Conservation (phyloP, 306 rosid species). For the Trifolium dubium region DNA sequence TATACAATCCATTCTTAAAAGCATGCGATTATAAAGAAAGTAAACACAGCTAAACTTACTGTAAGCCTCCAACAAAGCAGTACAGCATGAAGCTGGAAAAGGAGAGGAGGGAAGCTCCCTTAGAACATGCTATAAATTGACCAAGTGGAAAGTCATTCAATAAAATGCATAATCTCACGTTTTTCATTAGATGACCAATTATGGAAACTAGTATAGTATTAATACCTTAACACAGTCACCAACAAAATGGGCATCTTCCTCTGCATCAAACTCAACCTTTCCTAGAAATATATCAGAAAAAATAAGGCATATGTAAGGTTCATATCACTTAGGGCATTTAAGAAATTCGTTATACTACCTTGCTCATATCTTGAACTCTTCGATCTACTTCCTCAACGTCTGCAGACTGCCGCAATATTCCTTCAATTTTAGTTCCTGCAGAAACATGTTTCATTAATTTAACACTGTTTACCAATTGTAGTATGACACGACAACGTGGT, state of each 20-base stretch:
- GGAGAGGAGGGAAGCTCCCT: slow-evolving; percentile 99
- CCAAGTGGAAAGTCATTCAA: slow-evolving; percentile 13
- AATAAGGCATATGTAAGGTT: slow-evolving; percentile 35
- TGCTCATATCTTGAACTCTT: slow-evolving; percentile 97
- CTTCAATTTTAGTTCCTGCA: slow-evolving; percentile 84
- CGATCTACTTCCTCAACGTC: slow-evolving; percentile 98
- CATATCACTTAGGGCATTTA: neutral
- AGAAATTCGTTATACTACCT: slow-evolving; percentile 59
- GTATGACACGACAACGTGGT: no score
- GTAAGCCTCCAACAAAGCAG: slow-evolving; percentile 93
- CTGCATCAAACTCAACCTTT: slow-evolving; percentile 79
- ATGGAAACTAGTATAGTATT: slow-evolving; percentile 19
- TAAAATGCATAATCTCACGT: slow-evolving; percentile 34
- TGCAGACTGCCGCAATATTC: slow-evolving; percentile 94
- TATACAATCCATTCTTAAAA: slow-evolving; percentile 20
- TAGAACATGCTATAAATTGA: slow-evolving; percentile 81
- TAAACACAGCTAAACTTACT: slow-evolving; percentile 64
- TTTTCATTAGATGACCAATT: no score
- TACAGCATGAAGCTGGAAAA: slow-evolving; percentile 98
- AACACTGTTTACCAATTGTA: slow-evolving; percentile 12
- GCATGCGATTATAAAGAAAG: slow-evolving; percentile 16
- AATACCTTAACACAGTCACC: slow-evolving; percentile 98
- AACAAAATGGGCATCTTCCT: slow-evolving; percentile 97
- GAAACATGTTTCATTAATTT: slow-evolving; percentile 15
- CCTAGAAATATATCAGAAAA: slow-evolving; percentile 56